Evolutionary conservation across 176 grass and related monocot genomes (phyloP).

Genomic region (Pontederia crassipes): DNA sequence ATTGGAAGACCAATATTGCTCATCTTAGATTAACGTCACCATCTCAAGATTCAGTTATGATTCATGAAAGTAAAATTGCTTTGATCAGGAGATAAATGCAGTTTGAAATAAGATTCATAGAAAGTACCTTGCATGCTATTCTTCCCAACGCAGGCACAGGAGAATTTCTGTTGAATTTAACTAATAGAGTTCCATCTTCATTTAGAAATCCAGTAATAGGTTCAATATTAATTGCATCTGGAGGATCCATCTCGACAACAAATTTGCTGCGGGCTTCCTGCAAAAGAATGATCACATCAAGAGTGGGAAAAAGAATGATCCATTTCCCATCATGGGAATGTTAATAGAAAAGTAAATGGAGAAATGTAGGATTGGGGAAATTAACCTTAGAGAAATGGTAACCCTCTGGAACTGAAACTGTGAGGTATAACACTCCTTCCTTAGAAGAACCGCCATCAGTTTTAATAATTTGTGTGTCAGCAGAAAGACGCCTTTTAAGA

Average conservation of each 20-base stretch:
- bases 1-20: too few species aligned
- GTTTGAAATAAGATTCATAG: too few species aligned
- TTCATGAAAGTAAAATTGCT: too few species aligned
- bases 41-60: too few species aligned
- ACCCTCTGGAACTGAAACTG: conserved; percentile 75
- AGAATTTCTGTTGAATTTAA: conserved; percentile 56
- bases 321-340: neutral
- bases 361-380: neutral
- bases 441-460: conserved; percentile 66
- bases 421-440: conserved; percentile 67
- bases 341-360: neutral
- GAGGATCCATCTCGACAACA: conserved; percentile 71
- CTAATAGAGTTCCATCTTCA: conserved; percentile 42
- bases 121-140: conserved; percentile 92
- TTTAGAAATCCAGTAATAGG: conserved; percentile 51
- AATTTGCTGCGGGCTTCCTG: conserved; percentile 93
- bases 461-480: conserved; percentile 67
- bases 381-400: conserved; percentile 96
- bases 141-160: conserved; percentile 38
- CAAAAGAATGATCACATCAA: neutral
- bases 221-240: conserved; percentile 64
- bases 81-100: too few species aligned
- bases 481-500: conserved; percentile 58
- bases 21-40: too few species aligned
- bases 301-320: neutral